Conservation (phyloP, 1,284 basidiomycete genomes). For the Microbotryum silenes-acaulis region DNA sequence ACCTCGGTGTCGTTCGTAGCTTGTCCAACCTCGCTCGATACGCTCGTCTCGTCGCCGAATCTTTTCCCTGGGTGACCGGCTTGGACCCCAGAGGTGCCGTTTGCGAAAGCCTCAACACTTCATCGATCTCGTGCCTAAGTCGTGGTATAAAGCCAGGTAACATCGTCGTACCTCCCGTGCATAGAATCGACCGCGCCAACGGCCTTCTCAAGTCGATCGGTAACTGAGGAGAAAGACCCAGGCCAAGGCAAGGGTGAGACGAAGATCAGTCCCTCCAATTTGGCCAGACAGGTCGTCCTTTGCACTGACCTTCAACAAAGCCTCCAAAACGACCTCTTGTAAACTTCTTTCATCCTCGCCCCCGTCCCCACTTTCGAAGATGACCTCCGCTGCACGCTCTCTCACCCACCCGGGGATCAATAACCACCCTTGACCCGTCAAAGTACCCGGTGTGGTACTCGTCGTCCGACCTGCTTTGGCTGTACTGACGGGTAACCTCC, state of each 20-base stretch:
- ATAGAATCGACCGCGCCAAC: constrained; percentile 69
- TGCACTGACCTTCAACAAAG: constrained; percentile 60
- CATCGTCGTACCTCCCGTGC: constrained; percentile 82
- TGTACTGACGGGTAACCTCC: not conserved
- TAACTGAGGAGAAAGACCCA: constrained; percentile 48
- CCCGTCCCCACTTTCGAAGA: constrained; percentile 76
- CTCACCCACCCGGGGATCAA: constrained; percentile 90
- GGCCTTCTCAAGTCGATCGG: constrained; percentile 79
- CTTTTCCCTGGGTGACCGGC: constrained; percentile 2
- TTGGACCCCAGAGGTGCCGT: not conserved
- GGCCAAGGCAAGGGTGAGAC: no score
- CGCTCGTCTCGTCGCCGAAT: constrained; percentile 23
- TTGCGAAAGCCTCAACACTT: constrained; percentile 27
- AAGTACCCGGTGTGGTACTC: not conserved
- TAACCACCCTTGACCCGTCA: constrained; percentile 52
- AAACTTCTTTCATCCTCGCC: constrained; percentile 60
- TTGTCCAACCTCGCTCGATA: constrained; percentile 12
- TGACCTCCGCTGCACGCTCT: constrained; percentile 78
- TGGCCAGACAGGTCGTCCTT: no score
- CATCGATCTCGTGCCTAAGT: constrained; percentile 64
- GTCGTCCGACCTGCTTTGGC: not conserved
- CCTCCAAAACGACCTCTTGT: constrained; percentile 68
- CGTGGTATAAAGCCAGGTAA: constrained; percentile 85
- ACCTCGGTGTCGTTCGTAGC: constrained; percentile 55
- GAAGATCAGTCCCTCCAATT: no score